These are phyloP conservation scores for Heracleum sosnowskyi DNA, from an alignment of 129 eudicot species.

Conservation along the genomic window DNA sequence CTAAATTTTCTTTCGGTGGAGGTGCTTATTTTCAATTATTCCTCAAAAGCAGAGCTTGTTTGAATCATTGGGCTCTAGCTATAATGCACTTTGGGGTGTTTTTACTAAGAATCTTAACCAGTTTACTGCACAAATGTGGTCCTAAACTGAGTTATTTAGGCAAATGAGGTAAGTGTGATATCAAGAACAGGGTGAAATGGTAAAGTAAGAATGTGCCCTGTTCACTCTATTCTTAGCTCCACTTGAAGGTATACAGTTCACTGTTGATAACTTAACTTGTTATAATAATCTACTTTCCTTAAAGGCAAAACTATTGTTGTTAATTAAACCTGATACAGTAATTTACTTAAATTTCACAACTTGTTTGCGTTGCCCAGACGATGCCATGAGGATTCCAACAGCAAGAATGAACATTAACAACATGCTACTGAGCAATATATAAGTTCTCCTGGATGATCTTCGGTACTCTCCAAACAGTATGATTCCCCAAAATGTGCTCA, in stretches of 20 bases:
- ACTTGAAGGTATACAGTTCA: too few relatives aligned
- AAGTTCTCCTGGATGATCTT: slow-evolving; percentile 71
- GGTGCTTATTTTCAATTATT: slow-evolving; percentile 31
- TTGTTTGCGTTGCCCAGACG: slow-evolving; percentile 61
- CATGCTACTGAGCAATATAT: slow-evolving; percentile 55
- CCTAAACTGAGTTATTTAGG: not conserved
- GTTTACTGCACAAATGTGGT: not conserved
- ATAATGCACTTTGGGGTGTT: slow-evolving; percentile 6
- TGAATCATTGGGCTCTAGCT: slow-evolving; percentile 34
- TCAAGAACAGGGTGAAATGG: too few relatives aligned
- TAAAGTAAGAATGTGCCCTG: too few relatives aligned
- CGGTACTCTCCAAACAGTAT: slow-evolving; percentile 80
- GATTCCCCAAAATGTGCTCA: slow-evolving; percentile 91
- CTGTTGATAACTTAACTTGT: too few relatives aligned
- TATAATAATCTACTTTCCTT: too few relatives aligned
- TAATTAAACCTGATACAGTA: not conserved
- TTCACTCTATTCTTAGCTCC: too few relatives aligned
- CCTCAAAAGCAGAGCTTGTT: slow-evolving; percentile 42
- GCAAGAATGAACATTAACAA: slow-evolving; percentile 70
- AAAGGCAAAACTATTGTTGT: too few relatives aligned
- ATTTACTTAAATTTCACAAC: too few relatives aligned
- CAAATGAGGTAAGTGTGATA: too few relatives aligned
- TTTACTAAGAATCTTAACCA: not conserved
- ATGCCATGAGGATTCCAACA: slow-evolving; percentile 82
- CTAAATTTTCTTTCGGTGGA: slow-evolving; percentile 34